Evolutionary conservation across 768 basidiomycete species (phyloP).

Genomic region (Suillus occidentalis): DNA sequence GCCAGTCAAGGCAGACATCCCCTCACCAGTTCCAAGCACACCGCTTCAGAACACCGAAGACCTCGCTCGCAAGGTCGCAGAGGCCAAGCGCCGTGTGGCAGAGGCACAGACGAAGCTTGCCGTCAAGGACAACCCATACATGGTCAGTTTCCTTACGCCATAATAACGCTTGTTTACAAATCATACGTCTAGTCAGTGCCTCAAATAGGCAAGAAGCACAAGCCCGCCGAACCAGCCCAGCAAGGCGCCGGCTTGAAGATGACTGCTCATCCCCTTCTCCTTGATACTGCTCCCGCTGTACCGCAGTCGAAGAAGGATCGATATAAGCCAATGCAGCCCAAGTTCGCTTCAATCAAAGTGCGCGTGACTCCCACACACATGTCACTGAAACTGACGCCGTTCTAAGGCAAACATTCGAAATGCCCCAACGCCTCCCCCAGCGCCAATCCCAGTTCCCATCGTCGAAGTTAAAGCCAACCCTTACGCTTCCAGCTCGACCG

Average conservation of each 20-base stretch:
- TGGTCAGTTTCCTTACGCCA: constrained; percentile 48
- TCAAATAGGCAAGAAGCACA: constrained; percentile 53
- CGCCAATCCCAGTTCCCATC: constrained; percentile 34
- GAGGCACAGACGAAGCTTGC: constrained; percentile 78
- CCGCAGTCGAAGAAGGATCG: constrained; percentile 84
- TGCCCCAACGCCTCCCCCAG: constrained; percentile 58
- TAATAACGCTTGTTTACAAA: neutral
- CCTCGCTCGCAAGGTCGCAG: constrained; percentile 70
- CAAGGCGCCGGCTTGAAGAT: constrained; percentile 86
- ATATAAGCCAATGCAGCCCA: constrained; percentile 99
- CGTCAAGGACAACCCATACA: constrained; percentile 83
- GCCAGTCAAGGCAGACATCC: constrained; percentile 23
- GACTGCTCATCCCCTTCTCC: constrained; percentile 84
- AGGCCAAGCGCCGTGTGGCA: constrained; percentile 82
- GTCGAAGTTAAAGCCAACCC: constrained; percentile 65
- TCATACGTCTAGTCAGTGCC: constrained; percentile 47
- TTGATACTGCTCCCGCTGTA: constrained; percentile 56
- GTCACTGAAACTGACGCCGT: constrained; percentile 6
- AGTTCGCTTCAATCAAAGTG: constrained; percentile 94
- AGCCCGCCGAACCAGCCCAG: constrained; percentile 61
- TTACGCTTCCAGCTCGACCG: constrained; percentile 56
- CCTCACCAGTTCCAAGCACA: constrained; percentile 41
- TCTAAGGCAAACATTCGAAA: constrained; percentile 75
- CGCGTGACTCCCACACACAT: constrained; percentile 12
- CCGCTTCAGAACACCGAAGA: constrained; percentile 54